Evolutionary conservation across 148 eudicot genomes (phyloP).

Genomic region (Rhododendron vialii): DNA sequence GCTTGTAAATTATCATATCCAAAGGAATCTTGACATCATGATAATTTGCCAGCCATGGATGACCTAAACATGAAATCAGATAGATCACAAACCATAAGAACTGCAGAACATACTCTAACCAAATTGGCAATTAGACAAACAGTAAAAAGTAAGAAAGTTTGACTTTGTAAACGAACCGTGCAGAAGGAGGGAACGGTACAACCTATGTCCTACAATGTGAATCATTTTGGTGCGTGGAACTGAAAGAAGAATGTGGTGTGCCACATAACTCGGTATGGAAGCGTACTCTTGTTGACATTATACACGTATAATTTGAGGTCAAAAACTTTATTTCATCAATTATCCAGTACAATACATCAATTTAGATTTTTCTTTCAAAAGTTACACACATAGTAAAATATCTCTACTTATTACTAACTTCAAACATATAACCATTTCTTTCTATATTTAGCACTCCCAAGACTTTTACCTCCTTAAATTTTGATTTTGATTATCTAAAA

Average conservation of each 20-base stretch:
- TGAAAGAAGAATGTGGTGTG: not conserved
- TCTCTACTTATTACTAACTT: not conserved
- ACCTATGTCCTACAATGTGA: not conserved
- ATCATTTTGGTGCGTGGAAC: not conserved
- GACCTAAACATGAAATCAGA: conserved; percentile 52
- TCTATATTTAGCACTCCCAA: not conserved
- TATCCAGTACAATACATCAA: not conserved
- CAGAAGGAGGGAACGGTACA: not conserved
- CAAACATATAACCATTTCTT: not conserved
- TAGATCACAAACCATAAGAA: not conserved
- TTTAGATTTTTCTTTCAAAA: not conserved
- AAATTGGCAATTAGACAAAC: not conserved
- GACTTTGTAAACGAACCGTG: not conserved
- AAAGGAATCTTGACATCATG: conserved; percentile 72
- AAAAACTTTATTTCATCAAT: not conserved
- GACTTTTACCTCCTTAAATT: not conserved
- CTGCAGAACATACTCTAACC: conserved; percentile 2
- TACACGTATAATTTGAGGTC: not conserved
- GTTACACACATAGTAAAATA: not conserved
- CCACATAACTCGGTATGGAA: not conserved
- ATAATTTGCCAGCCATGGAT: conserved; percentile 80
- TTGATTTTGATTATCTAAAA: not conserved
- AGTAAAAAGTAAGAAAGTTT: not conserved
- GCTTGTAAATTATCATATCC: conserved; percentile 83
- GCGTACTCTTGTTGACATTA: not conserved